These are phyloP conservation scores for Puccinia sorghi DNA, from an alignment of 1,284 basidiomycete species.

Conservation along the genomic window DNA sequence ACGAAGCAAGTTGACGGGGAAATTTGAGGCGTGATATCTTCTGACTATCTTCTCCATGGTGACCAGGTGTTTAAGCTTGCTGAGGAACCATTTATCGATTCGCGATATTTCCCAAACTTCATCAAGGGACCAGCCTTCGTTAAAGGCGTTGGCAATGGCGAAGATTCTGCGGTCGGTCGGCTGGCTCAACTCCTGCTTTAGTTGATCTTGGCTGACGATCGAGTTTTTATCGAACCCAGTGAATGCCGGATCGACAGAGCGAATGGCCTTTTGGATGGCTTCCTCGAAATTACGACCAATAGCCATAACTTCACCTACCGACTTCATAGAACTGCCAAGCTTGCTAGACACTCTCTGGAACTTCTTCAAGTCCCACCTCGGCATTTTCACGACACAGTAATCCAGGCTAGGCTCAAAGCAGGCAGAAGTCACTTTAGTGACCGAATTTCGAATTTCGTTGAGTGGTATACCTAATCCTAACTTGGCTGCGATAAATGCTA, in stretches of 20 bases:
- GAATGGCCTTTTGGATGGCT: constrained; percentile 95
- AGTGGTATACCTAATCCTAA: constrained; percentile 93
- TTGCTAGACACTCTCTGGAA: constrained; percentile 86
- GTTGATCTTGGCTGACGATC: constrained; percentile 62
- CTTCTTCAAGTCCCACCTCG: constrained; percentile 98
- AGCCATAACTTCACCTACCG: constrained; percentile 98
- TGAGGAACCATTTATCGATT: constrained; percentile 98
- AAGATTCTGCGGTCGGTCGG: constrained; percentile 91
- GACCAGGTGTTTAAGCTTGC: constrained; percentile 77
- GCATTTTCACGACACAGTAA: constrained; percentile 97
- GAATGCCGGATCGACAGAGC: constrained; percentile 93
- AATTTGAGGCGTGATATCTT: constrained; percentile 68
- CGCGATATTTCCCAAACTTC: constrained; percentile 96
- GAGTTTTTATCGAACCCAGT: constrained; percentile 83
- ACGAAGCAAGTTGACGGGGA: constrained; percentile 70
- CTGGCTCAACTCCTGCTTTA: constrained; percentile 81
- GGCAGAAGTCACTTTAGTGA: constrained; percentile 91
- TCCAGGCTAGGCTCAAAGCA: constrained; percentile 98
- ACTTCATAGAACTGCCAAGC: constrained; percentile 95
- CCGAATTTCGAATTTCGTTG: constrained; percentile 96
- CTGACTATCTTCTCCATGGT: constrained; percentile 70
- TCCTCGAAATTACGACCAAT: constrained; percentile 98
- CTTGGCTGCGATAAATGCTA: constrained; percentile 98
- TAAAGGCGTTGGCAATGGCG: constrained; percentile 83
- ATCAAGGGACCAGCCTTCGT: constrained; percentile 86